Conservation (phyloP, 108 stramenopile genomes). For the Conticribra guillardii region DNA sequence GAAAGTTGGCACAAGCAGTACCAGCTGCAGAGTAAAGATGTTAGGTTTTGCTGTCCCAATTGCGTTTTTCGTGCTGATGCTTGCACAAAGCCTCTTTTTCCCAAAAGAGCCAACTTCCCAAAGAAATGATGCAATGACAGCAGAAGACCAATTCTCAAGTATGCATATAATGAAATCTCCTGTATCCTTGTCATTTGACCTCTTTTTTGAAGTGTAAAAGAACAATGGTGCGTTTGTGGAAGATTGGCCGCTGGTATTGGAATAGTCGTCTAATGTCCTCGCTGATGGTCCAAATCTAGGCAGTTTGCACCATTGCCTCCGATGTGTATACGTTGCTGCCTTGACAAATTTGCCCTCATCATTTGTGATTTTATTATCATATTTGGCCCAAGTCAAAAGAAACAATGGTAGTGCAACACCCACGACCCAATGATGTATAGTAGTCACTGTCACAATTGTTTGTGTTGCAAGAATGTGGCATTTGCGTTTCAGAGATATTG, state of each 20-base stretch:
- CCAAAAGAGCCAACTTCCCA: constrained; percentile 18
- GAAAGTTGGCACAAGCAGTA: background rate
- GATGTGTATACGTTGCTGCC: background rate
- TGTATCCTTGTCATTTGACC: constrained; percentile 21
- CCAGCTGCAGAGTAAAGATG: too few relatives aligned
- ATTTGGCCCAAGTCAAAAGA: constrained; percentile 28
- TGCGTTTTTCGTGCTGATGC: background rate
- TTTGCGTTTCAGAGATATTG: constrained; percentile 10
- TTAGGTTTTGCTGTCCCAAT: too few relatives aligned
- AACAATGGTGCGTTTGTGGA: constrained; percentile 13
- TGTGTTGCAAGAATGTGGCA: constrained; percentile 10
- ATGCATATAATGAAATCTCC: constrained; percentile 57
- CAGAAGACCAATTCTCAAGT: constrained; percentile 70
- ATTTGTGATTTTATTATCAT: background rate
- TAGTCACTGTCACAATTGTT: constrained; percentile 7
- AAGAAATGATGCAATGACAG: constrained; percentile 40
- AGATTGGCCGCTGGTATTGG: constrained; percentile 1
- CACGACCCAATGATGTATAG: constrained; percentile 41
- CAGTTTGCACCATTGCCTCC: constrained; percentile 1
- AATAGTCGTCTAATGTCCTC: constrained; percentile 30
- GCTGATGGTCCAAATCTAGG: constrained; percentile 7
- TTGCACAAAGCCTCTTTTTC: background rate
- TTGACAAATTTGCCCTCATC: background rate
- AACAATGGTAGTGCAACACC: constrained; percentile 33
- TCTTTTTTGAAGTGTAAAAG: constrained; percentile 18